Base-by-base conservation (phyloP, 2,329 filamentous ascomycete species). In the Ceratocystis eucalypticola region DNA sequence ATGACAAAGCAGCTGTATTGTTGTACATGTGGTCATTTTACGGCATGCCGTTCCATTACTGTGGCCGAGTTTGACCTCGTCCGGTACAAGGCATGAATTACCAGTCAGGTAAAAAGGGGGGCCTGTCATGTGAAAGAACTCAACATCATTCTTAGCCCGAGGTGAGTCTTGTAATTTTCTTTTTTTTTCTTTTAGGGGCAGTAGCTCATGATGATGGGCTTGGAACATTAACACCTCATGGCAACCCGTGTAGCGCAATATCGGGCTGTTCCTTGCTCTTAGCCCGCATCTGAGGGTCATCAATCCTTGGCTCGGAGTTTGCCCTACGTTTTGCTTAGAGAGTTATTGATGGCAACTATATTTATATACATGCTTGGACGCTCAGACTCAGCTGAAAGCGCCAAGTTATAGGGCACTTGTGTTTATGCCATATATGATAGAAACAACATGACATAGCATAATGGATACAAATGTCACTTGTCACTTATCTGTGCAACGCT, bases 381-480 rank as follows among this genome's bases (percentile, higher is more conserved):
- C 55, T 59, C 55, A 59, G 55, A 59, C 55, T 28, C 55, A 59
- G 55, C 55, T 59, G 55, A 59, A 59, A n/a, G 17, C 15, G 55
- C 33, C n/a, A 59, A 30, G 12, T 28, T 59, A 3, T n/a, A 59
- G 15, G 8, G 15, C 3, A 57, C 4, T 17, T 10, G 28, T 17
- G 25, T 59, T 20, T 59, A 33, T 59, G 30, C 25, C 22, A 59
- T 8, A 59, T 37, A 8, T 50, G 46, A 10, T 20, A 20, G 46
- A 20, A 55, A 22, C 20, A 15, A 57, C 53, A 57, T 57, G 37
- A 57, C 53, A 25, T 20, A 20, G 33, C 28, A n/a, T 37, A n/a
- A 17, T 37, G 15, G 5, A 53, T 12, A 25, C 20, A 53, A 8
- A 28, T 15, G 20, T 20, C 48, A 53, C 48, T 53, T 53, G 20